phyloP scores from a whole-genome alignment of 129 eudicot genomes.

The Apium graveolens region DNA sequence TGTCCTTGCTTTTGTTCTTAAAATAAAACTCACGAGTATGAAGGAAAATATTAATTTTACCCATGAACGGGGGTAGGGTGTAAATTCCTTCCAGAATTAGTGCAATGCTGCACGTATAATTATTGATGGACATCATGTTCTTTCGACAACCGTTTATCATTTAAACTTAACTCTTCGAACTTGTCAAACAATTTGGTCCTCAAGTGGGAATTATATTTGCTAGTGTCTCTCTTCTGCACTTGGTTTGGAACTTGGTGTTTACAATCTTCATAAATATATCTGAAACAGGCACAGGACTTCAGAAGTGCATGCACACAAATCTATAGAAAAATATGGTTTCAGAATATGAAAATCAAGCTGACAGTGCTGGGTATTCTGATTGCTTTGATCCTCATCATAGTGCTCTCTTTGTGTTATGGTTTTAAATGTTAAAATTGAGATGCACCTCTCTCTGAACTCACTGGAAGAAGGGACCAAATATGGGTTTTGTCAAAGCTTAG shows the following conservation, averaged over 20 bases:
- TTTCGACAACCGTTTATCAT: neutral
- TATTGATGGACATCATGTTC: neutral
- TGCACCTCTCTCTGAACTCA: neutral
- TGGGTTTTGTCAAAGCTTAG: slow-evolving; percentile 5
- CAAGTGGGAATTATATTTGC: neutral
- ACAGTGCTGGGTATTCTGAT: slow-evolving; percentile 33
- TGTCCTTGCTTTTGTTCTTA: too few relatives aligned
- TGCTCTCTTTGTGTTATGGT: slow-evolving; percentile 32
- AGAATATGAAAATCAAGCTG: slow-evolving; percentile 51
- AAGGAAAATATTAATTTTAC: too few relatives aligned
- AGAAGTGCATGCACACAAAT: slow-evolving; percentile 33
- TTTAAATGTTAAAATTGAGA: slow-evolving; percentile 18
- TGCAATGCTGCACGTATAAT: neutral
- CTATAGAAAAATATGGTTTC: slow-evolving; percentile 49
- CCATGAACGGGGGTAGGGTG: neutral
- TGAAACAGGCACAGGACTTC: slow-evolving; percentile 43
- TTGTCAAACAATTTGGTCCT: neutral
- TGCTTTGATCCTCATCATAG: slow-evolving; percentile 41
- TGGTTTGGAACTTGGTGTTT: neutral
- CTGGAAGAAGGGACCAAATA: neutral
- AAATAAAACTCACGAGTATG: too few relatives aligned
- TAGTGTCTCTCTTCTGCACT: neutral
- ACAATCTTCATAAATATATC: neutral
- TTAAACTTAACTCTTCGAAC: neutral
- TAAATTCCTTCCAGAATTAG: neutral